Percentiles rank a stretch among this genome's conserved stretches.
These are phyloP conservation scores for Hyaloperonospora arabidopsidis DNA, from an alignment of 352 stramenopile species.

Conservation along the genomic window DNA sequence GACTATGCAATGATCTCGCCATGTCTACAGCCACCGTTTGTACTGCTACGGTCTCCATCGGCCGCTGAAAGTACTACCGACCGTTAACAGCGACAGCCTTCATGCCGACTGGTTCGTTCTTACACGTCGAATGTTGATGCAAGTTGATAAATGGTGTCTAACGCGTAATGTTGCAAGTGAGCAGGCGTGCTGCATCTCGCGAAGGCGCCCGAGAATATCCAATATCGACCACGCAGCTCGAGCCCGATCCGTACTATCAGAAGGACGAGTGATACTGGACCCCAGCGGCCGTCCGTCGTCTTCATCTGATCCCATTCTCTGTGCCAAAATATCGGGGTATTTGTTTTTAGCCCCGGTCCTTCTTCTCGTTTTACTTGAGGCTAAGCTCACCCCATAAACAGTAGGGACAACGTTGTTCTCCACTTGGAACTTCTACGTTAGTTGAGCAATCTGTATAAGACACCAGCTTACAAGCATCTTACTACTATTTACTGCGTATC, in stretches of 20 bases:
- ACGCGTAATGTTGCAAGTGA: conserved; percentile 2
- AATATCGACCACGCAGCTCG: conserved; percentile 25
- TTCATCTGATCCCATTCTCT: too few relatives aligned
- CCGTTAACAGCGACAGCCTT: conserved; percentile 56
- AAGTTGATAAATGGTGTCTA: conserved; percentile 6
- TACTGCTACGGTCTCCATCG: conserved; percentile 68
- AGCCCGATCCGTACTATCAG: conserved; percentile 40
- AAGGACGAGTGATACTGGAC: conserved; percentile 4
- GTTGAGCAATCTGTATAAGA: too few relatives aligned
- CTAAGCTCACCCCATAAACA: too few relatives aligned
- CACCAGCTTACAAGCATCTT: too few relatives aligned
- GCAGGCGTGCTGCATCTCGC: conserved; percentile 21
- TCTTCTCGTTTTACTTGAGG: too few relatives aligned
- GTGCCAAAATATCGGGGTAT: too few relatives aligned
- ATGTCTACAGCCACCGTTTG: conserved; percentile 31
- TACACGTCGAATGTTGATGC: not conserved
- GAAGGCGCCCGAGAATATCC: conserved; percentile 27
- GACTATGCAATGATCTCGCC: too few relatives aligned
- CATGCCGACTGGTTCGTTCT: conserved; percentile 36
- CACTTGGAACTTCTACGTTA: too few relatives aligned
- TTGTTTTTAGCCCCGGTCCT: too few relatives aligned
- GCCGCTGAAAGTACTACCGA: conserved; percentile 47
- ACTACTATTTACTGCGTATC: too few relatives aligned
- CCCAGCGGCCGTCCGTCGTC: too few relatives aligned
- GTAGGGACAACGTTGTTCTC: too few relatives aligned